A percentile compares a stretch with the other conserved stretches of the same genome.
Conservation (phyloP, 2,329 filamentous ascomycete genomes). For the Herpotrichia juniperi region DNA sequence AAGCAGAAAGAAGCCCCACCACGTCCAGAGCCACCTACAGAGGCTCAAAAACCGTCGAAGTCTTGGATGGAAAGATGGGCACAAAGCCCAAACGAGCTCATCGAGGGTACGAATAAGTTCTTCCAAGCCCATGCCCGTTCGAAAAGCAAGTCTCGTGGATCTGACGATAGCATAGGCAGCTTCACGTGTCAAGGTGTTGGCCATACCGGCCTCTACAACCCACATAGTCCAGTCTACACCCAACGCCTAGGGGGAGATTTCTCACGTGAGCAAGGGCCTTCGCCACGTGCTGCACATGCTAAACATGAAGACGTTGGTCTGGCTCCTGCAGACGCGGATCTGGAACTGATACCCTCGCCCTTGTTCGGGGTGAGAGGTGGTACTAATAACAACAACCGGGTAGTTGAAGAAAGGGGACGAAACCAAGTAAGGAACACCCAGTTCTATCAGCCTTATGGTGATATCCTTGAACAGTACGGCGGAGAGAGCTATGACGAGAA, state of each 20-base stretch:
- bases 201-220: too few species aligned
- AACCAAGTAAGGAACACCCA: slow-evolving; percentile 10
- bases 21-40: too few species aligned
- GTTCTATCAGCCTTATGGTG: slow-evolving; percentile 23
- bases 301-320: too few species aligned
- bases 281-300: too few species aligned
- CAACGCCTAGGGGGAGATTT: too few species aligned
- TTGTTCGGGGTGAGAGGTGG: too few species aligned
- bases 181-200: background rate
- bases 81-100: background rate
- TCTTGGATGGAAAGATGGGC: too few species aligned
- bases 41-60: too few species aligned
- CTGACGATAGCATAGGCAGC: slow-evolving; percentile 1
- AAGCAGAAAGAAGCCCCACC: too few species aligned
- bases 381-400: background rate
- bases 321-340: too few species aligned
- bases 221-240: too few species aligned
- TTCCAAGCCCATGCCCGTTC: background rate
- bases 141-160: background rate
- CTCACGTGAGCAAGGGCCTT: too few species aligned
- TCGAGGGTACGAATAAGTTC: background rate
- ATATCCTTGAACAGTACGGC: slow-evolving; percentile 20
- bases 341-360: background rate
- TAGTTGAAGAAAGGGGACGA: background rate
- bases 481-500: background rate